phyloP scores from a whole-genome alignment of 208 protist genomes.

The Endotrypanum monterogeii region DNA sequence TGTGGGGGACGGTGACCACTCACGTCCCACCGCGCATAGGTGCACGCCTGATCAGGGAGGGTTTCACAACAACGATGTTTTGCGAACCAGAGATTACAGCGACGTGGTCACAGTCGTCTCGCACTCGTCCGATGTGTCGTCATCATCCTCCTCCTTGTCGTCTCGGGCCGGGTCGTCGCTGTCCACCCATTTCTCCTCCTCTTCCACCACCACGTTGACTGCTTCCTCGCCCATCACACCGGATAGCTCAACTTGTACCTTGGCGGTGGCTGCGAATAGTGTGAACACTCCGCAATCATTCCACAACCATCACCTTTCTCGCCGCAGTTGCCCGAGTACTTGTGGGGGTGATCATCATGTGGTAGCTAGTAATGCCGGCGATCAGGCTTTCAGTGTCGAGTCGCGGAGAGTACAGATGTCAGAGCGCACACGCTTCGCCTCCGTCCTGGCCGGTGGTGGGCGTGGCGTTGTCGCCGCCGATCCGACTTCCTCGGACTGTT shows the following conservation, averaged over 20 bases:
- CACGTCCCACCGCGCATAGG: background rate
- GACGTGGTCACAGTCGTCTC: slow-evolving; percentile 7
- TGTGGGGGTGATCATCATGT: background rate
- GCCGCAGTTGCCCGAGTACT: background rate
- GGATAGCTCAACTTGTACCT: background rate
- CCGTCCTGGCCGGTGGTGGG: slow-evolving; percentile 19
- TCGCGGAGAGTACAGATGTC: slow-evolving; percentile 24
- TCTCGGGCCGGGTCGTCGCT: background rate
- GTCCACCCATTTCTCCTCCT: background rate
- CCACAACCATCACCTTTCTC: background rate
- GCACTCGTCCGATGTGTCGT: slow-evolving; percentile 10
- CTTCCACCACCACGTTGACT: background rate
- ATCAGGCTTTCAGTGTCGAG: background rate
- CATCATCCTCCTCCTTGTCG: slow-evolving; percentile 10
- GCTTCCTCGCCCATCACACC: background rate
- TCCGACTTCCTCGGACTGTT: background rate
- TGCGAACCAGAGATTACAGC: background rate
- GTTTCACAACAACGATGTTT: background rate
- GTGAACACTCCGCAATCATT: background rate
- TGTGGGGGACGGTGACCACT: background rate
- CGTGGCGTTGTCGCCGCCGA: background rate
- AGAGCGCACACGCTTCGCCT: slow-evolving; percentile 21
- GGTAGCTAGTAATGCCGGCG: background rate
- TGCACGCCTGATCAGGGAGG: background rate
- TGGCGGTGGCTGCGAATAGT: background rate